Evolutionary conservation across 495 filamentous ascomycete species (phyloP).

Genomic region (Talaromyces nanjingensis): DNA sequence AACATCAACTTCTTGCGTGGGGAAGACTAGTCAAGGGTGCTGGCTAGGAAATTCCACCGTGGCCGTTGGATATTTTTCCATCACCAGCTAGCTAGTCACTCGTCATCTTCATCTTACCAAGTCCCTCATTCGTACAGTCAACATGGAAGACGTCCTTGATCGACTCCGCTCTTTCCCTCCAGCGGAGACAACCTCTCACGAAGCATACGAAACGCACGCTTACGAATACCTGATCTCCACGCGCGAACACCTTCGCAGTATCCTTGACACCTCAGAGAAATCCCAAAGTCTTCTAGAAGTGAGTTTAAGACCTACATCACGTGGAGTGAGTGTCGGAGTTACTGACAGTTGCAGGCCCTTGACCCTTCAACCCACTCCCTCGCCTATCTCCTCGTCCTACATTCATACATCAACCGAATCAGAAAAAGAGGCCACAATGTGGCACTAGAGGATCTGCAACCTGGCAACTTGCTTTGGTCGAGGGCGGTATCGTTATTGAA

Average conservation of each 20-base stretch:
- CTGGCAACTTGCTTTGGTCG: constrained; percentile 39
- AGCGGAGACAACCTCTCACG: constrained; percentile 8
- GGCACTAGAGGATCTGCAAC: constrained; percentile 21
- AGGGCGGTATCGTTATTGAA: constrained; percentile 40
- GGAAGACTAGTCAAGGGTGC: neutral
- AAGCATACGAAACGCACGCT: constrained; percentile 25
- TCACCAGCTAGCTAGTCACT: neutral
- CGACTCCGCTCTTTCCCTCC: constrained; percentile 14
- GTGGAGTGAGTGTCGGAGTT: neutral
- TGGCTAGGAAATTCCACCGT: neutral
- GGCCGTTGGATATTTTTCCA: too few relatives aligned
- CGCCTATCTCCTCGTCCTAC: constrained; percentile 34
- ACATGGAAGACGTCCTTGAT: constrained; percentile 7
- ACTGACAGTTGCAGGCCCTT: constrained; percentile 24
- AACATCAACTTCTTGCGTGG: neutral
- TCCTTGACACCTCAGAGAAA: constrained; percentile 12
- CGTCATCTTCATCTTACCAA: neutral
- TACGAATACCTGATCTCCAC: constrained; percentile 21
- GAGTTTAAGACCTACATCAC: constrained; percentile 13
- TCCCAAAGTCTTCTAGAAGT: constrained; percentile 24
- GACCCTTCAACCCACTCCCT: constrained; percentile 36
- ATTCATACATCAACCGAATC: constrained; percentile 22
- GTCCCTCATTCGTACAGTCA: neutral
- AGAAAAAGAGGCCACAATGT: constrained; percentile 17
- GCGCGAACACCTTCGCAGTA: constrained; percentile 15